Evolutionary conservation across 225 moss, liverwort and hornwort genomes (phyloP).

Genomic region (Pseudoscleropodium purum): DNA sequence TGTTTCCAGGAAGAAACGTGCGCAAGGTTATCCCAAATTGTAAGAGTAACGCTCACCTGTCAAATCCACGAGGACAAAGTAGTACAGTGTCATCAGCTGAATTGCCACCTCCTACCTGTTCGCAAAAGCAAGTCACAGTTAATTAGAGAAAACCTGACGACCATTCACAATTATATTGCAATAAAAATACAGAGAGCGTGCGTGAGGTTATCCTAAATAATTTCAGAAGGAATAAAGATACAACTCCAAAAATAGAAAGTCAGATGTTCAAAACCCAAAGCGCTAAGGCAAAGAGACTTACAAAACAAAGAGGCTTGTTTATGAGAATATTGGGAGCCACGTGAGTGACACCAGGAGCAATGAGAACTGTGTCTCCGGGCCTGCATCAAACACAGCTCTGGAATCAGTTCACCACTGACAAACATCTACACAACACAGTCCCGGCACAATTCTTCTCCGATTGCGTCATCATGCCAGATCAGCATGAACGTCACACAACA

Average conservation of each 20-base stretch:
- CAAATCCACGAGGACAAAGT: slow-evolving; percentile 47
- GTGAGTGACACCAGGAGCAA: slow-evolving; percentile 37
- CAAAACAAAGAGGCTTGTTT: slow-evolving; percentile 49
- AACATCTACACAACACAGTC: background rate
- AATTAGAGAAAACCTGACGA: background rate
- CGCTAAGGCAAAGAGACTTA: background rate
- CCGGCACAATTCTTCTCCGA: background rate
- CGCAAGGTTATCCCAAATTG: background rate
- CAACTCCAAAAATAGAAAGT: background rate
- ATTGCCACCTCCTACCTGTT: slow-evolving; percentile 40
- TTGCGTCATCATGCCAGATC: slow-evolving; percentile 23
- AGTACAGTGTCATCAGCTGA: slow-evolving; percentile 44
- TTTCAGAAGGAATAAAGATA: background rate
- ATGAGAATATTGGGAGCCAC: slow-evolving; percentile 36
- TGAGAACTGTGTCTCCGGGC: slow-evolving; percentile 47
- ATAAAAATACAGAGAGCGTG: background rate
- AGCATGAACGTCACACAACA: slow-evolving; percentile 24
- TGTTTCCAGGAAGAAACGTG: background rate
- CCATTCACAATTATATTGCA: background rate
- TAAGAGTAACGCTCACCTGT: slow-evolving; percentile 10
- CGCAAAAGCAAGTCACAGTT: background rate
- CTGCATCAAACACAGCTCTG: slow-evolving; percentile 27
- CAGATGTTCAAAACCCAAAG: background rate
- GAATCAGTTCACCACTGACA: slow-evolving; percentile 5
- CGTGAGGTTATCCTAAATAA: no score